phyloP scores from a whole-genome alignment of 805 yeast genomes.

The Kuraishia cidri region DNA sequence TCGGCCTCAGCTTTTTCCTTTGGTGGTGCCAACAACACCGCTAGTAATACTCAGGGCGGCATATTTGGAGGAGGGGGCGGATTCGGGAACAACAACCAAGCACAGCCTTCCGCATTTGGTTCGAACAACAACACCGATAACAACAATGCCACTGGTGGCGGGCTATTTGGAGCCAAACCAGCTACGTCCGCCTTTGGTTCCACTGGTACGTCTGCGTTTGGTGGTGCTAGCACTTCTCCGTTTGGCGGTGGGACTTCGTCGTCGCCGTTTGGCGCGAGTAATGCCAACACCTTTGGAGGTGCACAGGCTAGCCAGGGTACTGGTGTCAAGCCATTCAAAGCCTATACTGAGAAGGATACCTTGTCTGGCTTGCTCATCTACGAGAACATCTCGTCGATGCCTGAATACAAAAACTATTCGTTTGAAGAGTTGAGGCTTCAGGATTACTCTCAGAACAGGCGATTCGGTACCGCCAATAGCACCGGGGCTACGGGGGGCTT shows the following conservation, averaged over 20 bases:
- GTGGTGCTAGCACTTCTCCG: constrained; percentile 14
- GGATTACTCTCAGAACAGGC: constrained; percentile 74
- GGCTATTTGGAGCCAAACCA: constrained; percentile 26
- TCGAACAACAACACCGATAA: constrained; percentile 19
- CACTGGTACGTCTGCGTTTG: constrained; percentile 4
- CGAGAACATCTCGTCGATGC: constrained; percentile 82
- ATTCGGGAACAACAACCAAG: constrained; percentile 22
- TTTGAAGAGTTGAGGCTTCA: constrained; percentile 83
- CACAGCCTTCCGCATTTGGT: constrained; percentile 10
- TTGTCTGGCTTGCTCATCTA: constrained; percentile 48
- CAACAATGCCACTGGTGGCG: constrained; percentile 17
- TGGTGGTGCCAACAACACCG: constrained; percentile 15
- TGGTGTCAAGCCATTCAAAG: constrained; percentile 50
- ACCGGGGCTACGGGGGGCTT: constrained; percentile 6
- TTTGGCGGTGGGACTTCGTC: constrained; percentile 18
- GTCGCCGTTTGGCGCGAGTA: constrained; percentile 33
- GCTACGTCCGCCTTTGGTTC: constrained; percentile 11
- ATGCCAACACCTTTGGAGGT: constrained; percentile 28
- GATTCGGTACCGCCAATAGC: constrained; percentile 34
- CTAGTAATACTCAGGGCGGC: constrained; percentile 18
- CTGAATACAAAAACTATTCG: constrained; percentile 75
- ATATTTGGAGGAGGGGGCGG: constrained; percentile 37
- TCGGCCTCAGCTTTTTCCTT: constrained; percentile 9
- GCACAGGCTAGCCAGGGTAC: constrained; percentile 11
- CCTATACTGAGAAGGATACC: constrained; percentile 64